Evolutionary conservation across 2,329 filamentous ascomycete species (phyloP), one percentile per base, ranked within the genome.

Genomic region (Sporothrix globosa): DNA sequence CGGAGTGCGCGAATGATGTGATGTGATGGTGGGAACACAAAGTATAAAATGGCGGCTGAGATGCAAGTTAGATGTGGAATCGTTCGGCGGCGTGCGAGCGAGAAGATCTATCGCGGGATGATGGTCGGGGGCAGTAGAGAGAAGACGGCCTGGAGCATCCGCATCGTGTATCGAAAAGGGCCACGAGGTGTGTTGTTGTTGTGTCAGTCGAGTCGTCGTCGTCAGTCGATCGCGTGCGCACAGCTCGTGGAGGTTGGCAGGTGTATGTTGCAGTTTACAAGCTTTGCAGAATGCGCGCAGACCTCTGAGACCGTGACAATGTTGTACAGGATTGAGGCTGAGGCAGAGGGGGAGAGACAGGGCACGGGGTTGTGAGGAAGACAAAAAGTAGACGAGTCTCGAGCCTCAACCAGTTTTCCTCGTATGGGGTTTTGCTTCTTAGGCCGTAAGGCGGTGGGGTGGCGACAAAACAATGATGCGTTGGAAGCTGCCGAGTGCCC

Each of bases 61-160:
- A 30, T 21, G 39, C 30, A n/a, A 61, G 11, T 21, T 19, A 5
- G 27, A 53, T 66, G 17, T 66, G 63, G 63, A 66, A 52, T 66
- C 63, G 19, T 4, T n/a, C 19, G 19, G 10, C 24, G 17, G 21
- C 14, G n/a, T 27, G 44, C 41, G 41, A 19, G 7, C 3, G 27
- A 50, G 19, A 30, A 17, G 27, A 44, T 63, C 74, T 77, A 77
- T 65, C 76, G 76, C 48, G 75, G 76, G 61, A 76, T 75, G 63
- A 77, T 77, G 53, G 71, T 75, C 54, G 71, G 73, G 46, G 72
- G 72, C 72, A 74, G 71, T 61, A 67, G 73, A 69, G 70, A 72
- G 58, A 72, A 71, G 66, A 74, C 72, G 73, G 74, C 71, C 72
- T 73, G 73, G 70, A 72, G 70, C 73, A 73, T 74, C 73, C 74